Percentiles rank a stretch among this genome's conserved stretches.
phyloP scores from a whole-genome alignment of 2,329 filamentous ascomycete species.

The Albifimbria verrucaria region DNA sequence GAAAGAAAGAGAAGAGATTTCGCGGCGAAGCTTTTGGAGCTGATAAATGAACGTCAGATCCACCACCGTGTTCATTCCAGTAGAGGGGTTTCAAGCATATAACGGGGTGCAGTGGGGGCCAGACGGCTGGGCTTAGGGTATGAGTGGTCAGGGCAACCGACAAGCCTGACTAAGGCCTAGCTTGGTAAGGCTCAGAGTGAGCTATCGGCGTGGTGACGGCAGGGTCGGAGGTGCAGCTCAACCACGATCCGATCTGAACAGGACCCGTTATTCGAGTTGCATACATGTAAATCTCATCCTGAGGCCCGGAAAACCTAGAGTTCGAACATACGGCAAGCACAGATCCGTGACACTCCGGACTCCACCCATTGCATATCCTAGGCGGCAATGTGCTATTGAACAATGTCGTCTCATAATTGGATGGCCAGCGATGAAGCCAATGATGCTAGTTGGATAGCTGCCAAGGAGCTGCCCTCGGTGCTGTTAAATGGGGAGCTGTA shows the following conservation, averaged over 20 bases:
- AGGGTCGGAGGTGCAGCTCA: too few relatives aligned
- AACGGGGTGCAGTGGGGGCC: conserved; percentile 11
- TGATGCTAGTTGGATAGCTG: conserved; percentile 69
- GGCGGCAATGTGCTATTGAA: neutral
- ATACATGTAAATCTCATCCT: too few relatives aligned
- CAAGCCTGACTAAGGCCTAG: too few relatives aligned
- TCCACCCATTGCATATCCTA: neutral
- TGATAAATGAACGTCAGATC: neutral
- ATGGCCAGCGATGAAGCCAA: conserved; percentile 65
- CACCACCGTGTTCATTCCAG: conserved; percentile 13
- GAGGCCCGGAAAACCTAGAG: too few relatives aligned
- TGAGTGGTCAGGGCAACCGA: neutral
- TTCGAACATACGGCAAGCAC: too few relatives aligned
- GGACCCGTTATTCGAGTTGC: too few relatives aligned
- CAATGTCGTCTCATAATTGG: conserved; percentile 51
- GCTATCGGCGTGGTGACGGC: too few relatives aligned
- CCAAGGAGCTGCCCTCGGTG: conserved; percentile 62
- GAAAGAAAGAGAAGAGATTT: conserved; percentile 15
- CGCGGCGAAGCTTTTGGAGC: neutral
- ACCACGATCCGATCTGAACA: too few relatives aligned
- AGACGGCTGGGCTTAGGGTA: neutral
- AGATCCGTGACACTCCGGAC: too few relatives aligned
- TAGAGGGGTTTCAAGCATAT: conserved; percentile 9
- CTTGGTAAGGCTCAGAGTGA: too few relatives aligned
- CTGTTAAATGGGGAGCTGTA: conserved; percentile 69